Evolutionary conservation across 176 grass and related monocot genomes (phyloP), one percentile per base, ranked within the genome.

Genomic region (Urochloa ruziziensis): DNA sequence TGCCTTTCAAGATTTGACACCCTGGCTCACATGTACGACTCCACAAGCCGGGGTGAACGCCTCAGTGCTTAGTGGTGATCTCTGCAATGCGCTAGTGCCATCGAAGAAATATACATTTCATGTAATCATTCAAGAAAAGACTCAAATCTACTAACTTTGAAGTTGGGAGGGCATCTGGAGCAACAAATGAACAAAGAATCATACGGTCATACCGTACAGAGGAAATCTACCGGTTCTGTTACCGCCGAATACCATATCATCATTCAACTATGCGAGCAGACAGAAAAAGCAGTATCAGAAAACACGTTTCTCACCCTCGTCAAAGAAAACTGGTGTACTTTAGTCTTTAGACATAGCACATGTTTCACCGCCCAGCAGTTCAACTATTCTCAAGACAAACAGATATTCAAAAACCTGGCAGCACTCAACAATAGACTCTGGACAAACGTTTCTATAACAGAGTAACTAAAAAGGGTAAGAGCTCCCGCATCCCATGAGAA

Each of bases 401-500:
- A 47, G 62, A 24, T 25, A 90, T 56, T 64, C 29, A 82, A 82
- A 74, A 90, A 74, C 36, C 29, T 49, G 70, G 52, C 52, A 64
- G 63, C 43, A 85, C 82, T 90, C 58, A 35, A 77, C 82, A 67
- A 46, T 62, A 74, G 33, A 86, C 60, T 35, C 18, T 32, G 12
- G 14, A 3, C 24, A 23, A 29, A 68, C 34, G 57, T 56, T 70
- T 78, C 86, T 73, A 51, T 46, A 86, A 18, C 39, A 40, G 67
- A 61, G 28, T 71, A 78, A 61, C 63, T 46, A 66, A 70, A 72
- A 36, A 34, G 81, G 58, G 67, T 36, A 28, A 53, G 18, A 54
- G 21, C 3, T 21, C n/a, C n/a, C 39, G 0, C 58, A 47, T 62
- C 43, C 42, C 19, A 52, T 7, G 3, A 62, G 0, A 47, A 52